These are phyloP conservation scores for Aphanoascus verrucosus DNA, from an alignment of 2,329 filamentous ascomycete species.

Conservation along the genomic window DNA sequence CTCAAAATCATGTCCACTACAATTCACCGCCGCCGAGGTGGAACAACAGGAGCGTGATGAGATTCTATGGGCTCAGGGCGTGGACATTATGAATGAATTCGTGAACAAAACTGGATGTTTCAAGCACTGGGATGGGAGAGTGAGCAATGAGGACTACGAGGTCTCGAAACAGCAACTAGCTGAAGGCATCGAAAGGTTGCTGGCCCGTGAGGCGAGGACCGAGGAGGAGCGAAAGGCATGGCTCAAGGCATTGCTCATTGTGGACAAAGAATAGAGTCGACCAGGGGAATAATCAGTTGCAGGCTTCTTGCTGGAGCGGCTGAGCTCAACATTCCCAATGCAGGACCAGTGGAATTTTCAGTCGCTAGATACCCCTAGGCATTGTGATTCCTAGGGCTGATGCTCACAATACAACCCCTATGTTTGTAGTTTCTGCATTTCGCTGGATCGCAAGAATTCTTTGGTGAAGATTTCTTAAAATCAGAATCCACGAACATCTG, in stretches of 20 bases:
- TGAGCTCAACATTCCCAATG: too few relatives aligned
- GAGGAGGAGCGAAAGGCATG: conserved; percentile 18
- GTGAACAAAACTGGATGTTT: conserved; percentile 20
- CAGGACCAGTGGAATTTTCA: too few relatives aligned
- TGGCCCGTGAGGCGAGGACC: conserved; percentile 21
- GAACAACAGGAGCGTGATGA: conserved; percentile 18
- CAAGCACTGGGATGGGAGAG: conserved; percentile 23
- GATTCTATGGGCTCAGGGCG: conserved; percentile 20
- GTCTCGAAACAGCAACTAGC: conserved; percentile 18
- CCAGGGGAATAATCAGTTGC: not conserved
- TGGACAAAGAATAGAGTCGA: conserved; percentile 5
- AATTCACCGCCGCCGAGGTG: conserved; percentile 17
- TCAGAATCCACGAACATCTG: too few relatives aligned
- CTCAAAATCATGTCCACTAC: conserved; percentile 16
- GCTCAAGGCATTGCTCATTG: conserved; percentile 18
- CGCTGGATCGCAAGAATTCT: too few relatives aligned
- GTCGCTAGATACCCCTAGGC: too few relatives aligned
- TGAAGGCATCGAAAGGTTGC: conserved; percentile 19
- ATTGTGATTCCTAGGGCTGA: too few relatives aligned
- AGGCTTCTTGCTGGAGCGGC: not conserved
- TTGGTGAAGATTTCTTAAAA: too few relatives aligned
- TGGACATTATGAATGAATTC: conserved; percentile 20
- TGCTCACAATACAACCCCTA: too few relatives aligned
- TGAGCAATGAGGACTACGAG: conserved; percentile 18
- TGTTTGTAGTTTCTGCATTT: too few relatives aligned